Evolutionary conservation across 192 early-diverging fungal species (phyloP), one percentile per base, ranked within the genome.

Genomic region (Dimargaris xerosporica): DNA sequence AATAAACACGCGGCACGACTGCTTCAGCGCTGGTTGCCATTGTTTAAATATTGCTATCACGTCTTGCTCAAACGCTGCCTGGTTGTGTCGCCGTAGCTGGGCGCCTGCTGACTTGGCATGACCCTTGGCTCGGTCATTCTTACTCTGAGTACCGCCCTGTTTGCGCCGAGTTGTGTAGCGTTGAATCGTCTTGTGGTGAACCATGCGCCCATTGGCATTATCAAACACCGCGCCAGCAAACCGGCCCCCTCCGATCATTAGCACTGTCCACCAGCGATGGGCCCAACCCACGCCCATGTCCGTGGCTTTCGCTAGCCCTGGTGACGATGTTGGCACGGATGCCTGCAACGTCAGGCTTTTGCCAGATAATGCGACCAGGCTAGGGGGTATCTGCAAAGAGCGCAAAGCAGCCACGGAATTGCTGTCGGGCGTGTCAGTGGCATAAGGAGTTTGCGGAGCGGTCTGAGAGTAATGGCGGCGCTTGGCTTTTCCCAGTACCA

Each of bases 141-240:
- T 76, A 34, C 83, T 81, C 73, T 99, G 96, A 25, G 89, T 79
- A 0, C 94, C 94, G 66, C 96, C 96, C 69, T 99, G 96, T 65
- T 97, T 96, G 61, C 87, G 75, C 41, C 96, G 83, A 5, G 92
- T 94, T 6, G 96, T 99, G 72, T 99, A 99, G 43, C 96, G 79
- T 68, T 94, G 92, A 62, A 96, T 85, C 26, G 93, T 90, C 72
- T 97, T 99, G 75, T 97, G 91, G 0, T 74, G 82, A 4, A 90
- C 45, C 28, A 85, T 66, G 47, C 75, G 68, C 45, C 80, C 80
- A 21, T 73, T 74, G 31, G 69, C 69, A 63, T 84, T 76, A 68
- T 94, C 91, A 56, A 94, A 78, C 10, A 98, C 80, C 3, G 85
- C 80, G 16, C 85, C 96, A 9, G 91, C 91, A 78, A 99, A 99